Evolutionary conservation across 2,329 filamentous ascomycete genomes (phyloP), one percentile per base, ranked within the genome.

Genomic region (Fusarium sp.): DNA sequence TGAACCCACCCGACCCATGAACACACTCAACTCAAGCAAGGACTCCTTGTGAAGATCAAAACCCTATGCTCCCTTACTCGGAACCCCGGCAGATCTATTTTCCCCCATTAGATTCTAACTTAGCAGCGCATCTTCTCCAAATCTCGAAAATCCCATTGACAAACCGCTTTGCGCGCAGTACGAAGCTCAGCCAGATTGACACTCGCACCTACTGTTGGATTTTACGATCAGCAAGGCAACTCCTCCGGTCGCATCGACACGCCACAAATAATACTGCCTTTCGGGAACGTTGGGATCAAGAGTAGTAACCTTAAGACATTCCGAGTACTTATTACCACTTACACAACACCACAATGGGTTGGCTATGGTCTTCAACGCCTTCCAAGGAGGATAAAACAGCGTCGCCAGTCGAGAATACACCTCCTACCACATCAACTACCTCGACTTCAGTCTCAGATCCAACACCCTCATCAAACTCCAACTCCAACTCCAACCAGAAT

Each of bases 321-420:
- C 18, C 25, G 26, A 30, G 9, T 41, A 18, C 59, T 19, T 30
- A 52, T 23, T 21, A 26, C 21, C 25, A 44, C 41, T 56, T 31
- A 51, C 37, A 65, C 31, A 41, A 37, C 26, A 42, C 68, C 73
- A 80, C 58, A 67, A 90, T 90, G 88, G 88, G 87, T 70, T 90
- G 88, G 88, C 81, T 89, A 66, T 90, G 87, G 86, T 81, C 85
- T 62, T 81, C 80, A 8, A 68, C 79, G n/a, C 73, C 79, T 46
- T 25, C 48, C 31, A 28, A 28, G 26, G 46, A 65, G 37, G 60
- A 61, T 16, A 77, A 78, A 70, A 66, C 76, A 19, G 44, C 72
- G 16, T 37, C 71, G 44, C 70, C 72, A 37, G 57, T 69, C 31
- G 72, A 74, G 50, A 71, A 76, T 50, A 56, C 69, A 54, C 41